Evolutionary conservation across 768 basidiomycete genomes (phyloP).

Genomic region (Tulasnella sp.): DNA sequence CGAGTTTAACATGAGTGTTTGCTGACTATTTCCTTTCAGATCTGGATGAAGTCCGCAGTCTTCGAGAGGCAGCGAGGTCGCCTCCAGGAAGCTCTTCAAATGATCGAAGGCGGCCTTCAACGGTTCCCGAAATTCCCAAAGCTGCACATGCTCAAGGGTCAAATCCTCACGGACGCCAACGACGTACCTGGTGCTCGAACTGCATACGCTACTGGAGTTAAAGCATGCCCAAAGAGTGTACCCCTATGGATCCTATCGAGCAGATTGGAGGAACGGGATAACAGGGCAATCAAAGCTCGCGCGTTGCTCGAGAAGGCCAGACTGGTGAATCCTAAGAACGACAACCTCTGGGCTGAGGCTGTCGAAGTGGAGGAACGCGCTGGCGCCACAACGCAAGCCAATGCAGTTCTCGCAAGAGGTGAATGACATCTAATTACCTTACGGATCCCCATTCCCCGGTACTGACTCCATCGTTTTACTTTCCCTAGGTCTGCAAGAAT

Average conservation of each 20-base stretch:
- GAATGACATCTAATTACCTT: constrained; percentile 21
- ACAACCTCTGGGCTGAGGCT: constrained; percentile 85
- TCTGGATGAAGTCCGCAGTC: constrained; percentile 98
- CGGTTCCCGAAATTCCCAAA: constrained; percentile 90
- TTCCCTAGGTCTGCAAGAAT: constrained; percentile 69
- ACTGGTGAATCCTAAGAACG: constrained; percentile 77
- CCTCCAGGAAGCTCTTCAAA: constrained; percentile 66
- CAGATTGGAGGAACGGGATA: constrained; percentile 83
- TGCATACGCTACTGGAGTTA: constrained; percentile 78
- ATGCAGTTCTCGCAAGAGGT: constrained; percentile 80
- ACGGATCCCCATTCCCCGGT: not conserved
- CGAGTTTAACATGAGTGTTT: not conserved
- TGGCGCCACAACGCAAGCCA: constrained; percentile 73
- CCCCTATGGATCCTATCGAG: constrained; percentile 88
- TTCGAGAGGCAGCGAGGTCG: constrained; percentile 89
- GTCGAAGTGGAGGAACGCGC: constrained; percentile 89
- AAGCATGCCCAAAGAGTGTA: constrained; percentile 79
- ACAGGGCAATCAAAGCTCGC: constrained; percentile 87
- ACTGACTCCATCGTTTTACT: not conserved
- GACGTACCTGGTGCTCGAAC: constrained; percentile 65
- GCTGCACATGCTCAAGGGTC: constrained; percentile 95
- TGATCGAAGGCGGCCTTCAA: constrained; percentile 64
- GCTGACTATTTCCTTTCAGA: constrained; percentile 46
- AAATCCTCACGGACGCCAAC: constrained; percentile 67
- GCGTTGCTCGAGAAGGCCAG: constrained; percentile 87